A percentile compares a stretch with the other conserved stretches of the same genome.
These are phyloP conservation scores for Alternaria angustiovoidea DNA, from an alignment of 2,329 filamentous ascomycete genomes.

Conservation along the genomic window DNA sequence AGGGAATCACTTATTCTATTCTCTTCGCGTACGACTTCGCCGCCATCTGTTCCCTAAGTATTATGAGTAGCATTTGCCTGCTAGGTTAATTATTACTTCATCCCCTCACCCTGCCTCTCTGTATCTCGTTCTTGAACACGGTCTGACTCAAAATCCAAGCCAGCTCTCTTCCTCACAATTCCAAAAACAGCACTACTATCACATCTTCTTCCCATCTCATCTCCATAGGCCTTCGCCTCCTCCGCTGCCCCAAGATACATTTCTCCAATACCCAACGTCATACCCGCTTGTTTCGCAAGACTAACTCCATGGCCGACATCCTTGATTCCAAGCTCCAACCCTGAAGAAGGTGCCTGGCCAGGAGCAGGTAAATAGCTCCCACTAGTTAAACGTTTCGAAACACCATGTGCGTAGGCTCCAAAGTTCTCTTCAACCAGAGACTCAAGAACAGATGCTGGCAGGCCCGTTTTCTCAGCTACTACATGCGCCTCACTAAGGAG, in stretches of 20 bases:
- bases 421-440: constrained; percentile 51
- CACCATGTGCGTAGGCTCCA: constrained; percentile 35
- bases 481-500: constrained; percentile 61
- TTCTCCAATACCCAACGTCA: constrained; percentile 54
- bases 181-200: constrained; percentile 64
- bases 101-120: neutral
- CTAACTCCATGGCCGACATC: constrained; percentile 61
- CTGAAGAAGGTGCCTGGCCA: constrained; percentile 56
- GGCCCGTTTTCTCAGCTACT: constrained; percentile 57
- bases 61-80: neutral
- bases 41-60: neutral
- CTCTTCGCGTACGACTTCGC: neutral
- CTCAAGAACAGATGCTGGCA: constrained; percentile 54
- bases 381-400: constrained; percentile 37
- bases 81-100: neutral
- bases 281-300: constrained; percentile 52
- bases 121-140: constrained; percentile 35
- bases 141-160: constrained; percentile 56
- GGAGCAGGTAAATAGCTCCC: constrained; percentile 36
- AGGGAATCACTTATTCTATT: neutral
- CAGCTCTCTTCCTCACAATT: constrained; percentile 54
- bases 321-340: constrained; percentile 61
- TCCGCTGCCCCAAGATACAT: constrained; percentile 55
- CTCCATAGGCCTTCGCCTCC: constrained; percentile 54
- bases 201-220: constrained; percentile 47